Evolutionary conservation across 2,329 filamentous ascomycete genomes (phyloP).

Genomic region (Colletotrichum sansevieriae): DNA sequence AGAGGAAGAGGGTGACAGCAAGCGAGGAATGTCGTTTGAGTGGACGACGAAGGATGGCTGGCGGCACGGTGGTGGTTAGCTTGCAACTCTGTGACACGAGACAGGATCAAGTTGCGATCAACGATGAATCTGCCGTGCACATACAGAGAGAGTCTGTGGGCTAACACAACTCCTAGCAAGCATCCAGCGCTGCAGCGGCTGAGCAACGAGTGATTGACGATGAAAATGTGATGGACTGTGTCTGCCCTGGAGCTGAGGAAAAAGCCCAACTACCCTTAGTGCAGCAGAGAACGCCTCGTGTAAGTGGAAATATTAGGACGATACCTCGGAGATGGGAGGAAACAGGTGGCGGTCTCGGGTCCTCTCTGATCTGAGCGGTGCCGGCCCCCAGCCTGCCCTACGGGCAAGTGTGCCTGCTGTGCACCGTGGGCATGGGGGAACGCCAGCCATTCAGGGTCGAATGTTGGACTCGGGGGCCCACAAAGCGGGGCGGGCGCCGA

Average conservation of each 20-base stretch:
- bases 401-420: conserved; percentile 27
- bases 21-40: conserved; percentile 1
- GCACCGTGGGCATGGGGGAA: neutral
- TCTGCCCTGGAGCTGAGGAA: conserved; percentile 38
- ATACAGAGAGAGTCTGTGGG: neutral
- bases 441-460: conserved; percentile 14
- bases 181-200: conserved; percentile 6
- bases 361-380: conserved; percentile 8
- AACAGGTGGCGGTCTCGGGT: conserved; percentile 11
- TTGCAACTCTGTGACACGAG: neutral
- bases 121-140: neutral
- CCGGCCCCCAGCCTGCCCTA: conserved; percentile 33
- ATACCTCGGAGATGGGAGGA: neutral
- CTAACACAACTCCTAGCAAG: neutral
- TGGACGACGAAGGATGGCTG: neutral
- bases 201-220: neutral
- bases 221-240: neutral
- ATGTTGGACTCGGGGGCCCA: conserved; percentile 13
- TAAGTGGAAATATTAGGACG: conserved; percentile 31
- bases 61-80: conserved; percentile 4
- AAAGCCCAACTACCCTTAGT: conserved; percentile 31
- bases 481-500: neutral
- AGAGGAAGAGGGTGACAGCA: neutral
- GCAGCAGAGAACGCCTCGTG: conserved; percentile 34
- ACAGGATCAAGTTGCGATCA: conserved; percentile 6